These are phyloP conservation scores for Hypsizygus ulmarius DNA, from an alignment of 1,284 basidiomycete genomes.

Conservation along the genomic window DNA sequence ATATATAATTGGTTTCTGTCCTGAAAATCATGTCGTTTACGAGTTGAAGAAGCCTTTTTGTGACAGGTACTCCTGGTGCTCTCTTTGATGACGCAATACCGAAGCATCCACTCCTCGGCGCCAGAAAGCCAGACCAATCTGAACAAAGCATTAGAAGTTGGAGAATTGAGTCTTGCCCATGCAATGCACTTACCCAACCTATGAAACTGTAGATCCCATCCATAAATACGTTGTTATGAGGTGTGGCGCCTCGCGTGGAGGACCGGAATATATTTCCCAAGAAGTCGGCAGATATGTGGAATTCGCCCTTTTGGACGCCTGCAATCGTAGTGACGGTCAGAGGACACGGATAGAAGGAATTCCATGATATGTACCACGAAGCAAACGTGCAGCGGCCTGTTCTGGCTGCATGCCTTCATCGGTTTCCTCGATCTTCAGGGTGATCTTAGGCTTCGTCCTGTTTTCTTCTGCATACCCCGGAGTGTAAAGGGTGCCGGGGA, in stretches of 20 bases:
- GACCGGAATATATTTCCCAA: slow-evolving; percentile 69
- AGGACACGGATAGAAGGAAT: not conserved
- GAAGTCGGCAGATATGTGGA: slow-evolving; percentile 77
- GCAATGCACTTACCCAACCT: slow-evolving; percentile 35
- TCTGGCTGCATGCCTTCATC: slow-evolving; percentile 72
- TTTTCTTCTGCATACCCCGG: slow-evolving; percentile 84
- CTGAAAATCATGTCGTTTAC: slow-evolving; percentile 1
- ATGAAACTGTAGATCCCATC: slow-evolving; percentile 47
- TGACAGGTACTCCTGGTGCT: slow-evolving; percentile 46
- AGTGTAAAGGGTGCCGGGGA: slow-evolving; percentile 83
- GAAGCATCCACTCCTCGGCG: slow-evolving; percentile 47
- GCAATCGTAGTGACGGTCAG: not conserved
- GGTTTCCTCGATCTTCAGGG: slow-evolving; percentile 77
- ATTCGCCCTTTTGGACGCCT: slow-evolving; percentile 70
- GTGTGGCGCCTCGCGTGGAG: slow-evolving; percentile 66
- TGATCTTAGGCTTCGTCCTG: slow-evolving; percentile 78
- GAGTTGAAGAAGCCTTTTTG: slow-evolving; percentile 31
- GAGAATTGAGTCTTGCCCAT: not conserved
- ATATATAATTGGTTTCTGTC: slow-evolving; percentile 2
- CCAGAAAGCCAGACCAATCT: slow-evolving; percentile 53
- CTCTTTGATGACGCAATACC: slow-evolving; percentile 43
- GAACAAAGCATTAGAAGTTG: not conserved
- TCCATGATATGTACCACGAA: slow-evolving; percentile 51
- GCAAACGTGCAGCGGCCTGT: slow-evolving; percentile 58
- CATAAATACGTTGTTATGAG: slow-evolving; percentile 57